A percentile compares a stretch with the other conserved stretches of the same genome.
These are phyloP conservation scores for Naganishia liquefaciens DNA, from an alignment of 1,284 basidiomycete species.

Conservation along the genomic window DNA sequence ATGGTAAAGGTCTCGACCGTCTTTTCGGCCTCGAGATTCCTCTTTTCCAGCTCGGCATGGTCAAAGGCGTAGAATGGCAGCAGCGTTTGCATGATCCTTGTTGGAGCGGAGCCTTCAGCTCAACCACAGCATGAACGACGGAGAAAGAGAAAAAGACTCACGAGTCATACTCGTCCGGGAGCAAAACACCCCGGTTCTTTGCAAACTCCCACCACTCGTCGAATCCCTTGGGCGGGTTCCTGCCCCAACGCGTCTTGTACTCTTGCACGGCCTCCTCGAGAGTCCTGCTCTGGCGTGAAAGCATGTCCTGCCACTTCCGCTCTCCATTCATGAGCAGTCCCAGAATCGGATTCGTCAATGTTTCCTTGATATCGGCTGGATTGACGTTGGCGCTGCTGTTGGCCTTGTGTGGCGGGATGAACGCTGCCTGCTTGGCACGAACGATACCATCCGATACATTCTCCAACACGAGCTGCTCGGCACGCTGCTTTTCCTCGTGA, in stretches of 20 bases:
- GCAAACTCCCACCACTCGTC: constrained; percentile 48
- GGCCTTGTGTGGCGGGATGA: constrained; percentile 8
- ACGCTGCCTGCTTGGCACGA: constrained; percentile 21
- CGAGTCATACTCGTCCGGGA: constrained; percentile 54
- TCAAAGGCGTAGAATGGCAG: constrained; percentile 52
- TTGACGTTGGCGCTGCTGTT: background rate
- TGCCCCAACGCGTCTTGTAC: constrained; percentile 54
- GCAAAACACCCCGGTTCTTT: constrained; percentile 42
- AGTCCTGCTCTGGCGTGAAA: constrained; percentile 55
- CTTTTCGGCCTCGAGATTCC: constrained; percentile 48
- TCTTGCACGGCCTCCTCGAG: constrained; percentile 56
- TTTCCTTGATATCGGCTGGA: constrained; percentile 4
- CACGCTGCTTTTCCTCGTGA: constrained; percentile 43
- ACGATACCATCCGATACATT: constrained; percentile 48
- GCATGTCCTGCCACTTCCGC: constrained; percentile 53
- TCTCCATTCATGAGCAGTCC: constrained; percentile 55
- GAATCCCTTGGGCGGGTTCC: constrained; percentile 55
- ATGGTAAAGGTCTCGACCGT: constrained; percentile 54
- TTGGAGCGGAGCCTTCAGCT: background rate
- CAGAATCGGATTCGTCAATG: constrained; percentile 52
- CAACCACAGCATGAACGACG: no score
- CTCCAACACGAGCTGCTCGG: constrained; percentile 41
- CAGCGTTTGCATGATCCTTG: constrained; percentile 52
- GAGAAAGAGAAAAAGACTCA: constrained; percentile 36
- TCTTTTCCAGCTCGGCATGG: constrained; percentile 43